These are phyloP conservation scores for Anisodus acutangulus DNA, from an alignment of 257 asterid species.

Conservation along the genomic window DNA sequence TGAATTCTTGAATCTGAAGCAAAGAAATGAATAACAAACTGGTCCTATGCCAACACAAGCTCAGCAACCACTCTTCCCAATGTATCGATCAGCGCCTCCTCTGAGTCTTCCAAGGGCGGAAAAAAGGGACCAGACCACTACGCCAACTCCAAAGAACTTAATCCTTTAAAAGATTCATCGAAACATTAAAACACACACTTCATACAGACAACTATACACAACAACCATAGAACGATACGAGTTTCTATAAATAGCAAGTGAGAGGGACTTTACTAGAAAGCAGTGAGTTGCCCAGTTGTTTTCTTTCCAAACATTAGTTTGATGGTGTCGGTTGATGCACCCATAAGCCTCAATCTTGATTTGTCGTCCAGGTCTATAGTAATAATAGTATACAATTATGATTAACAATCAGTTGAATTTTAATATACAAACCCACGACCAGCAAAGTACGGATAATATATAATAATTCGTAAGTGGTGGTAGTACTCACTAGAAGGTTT, in stretches of 20 bases:
- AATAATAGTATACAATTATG: neutral
- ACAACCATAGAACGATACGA: conserved; percentile 13
- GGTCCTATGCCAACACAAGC: conserved; percentile 33
- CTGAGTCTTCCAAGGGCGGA: conserved; percentile 44
- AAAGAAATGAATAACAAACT: conserved; percentile 32
- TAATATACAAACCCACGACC: neutral
- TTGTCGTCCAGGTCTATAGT: conserved; percentile 26
- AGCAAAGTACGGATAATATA: conserved; percentile 1
- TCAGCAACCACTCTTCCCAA: conserved; percentile 44
- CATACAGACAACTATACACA: conserved; percentile 32
- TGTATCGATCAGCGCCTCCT: conserved; percentile 48
- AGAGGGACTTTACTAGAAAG: conserved; percentile 11
- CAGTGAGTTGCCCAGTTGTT: conserved; percentile 29
- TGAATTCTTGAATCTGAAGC: conserved; percentile 37
- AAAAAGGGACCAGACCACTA: conserved; percentile 48
- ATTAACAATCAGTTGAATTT: neutral
- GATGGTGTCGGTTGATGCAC: conserved; percentile 35
- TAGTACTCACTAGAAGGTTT: neutral
- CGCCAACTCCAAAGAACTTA: conserved; percentile 34
- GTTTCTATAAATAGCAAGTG: conserved; percentile 26
- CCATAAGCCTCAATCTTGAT: conserved; percentile 19
- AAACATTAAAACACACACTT: conserved; percentile 30
- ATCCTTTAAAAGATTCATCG: conserved; percentile 34
- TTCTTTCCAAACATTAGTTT: conserved; percentile 44
- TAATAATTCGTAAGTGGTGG: conserved; percentile 3